A percentile compares a stretch with the other conserved stretches of the same genome.
Evolutionary conservation across 768 basidiomycete genomes (phyloP).

Genomic region (Clitopilus hobsonii): DNA sequence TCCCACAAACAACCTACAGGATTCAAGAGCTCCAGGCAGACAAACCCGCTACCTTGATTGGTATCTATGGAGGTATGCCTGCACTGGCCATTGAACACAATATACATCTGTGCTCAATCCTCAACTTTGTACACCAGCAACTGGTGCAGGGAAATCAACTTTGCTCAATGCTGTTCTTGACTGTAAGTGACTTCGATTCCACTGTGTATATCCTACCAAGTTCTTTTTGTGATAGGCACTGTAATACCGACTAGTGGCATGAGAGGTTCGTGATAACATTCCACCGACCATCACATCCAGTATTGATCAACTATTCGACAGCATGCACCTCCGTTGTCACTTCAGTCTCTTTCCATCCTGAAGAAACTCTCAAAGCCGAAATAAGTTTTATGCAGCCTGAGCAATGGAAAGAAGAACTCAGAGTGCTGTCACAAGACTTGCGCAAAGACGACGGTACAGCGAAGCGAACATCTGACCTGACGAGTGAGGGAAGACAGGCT

Average conservation of each 20-base stretch:
- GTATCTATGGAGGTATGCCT: not conserved
- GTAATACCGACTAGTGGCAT: constrained; percentile 66
- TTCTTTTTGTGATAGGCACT: constrained; percentile 34
- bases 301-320: constrained; percentile 12
- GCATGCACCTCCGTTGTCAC: constrained; percentile 68
- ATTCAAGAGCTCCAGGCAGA: not conserved
- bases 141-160: constrained; percentile 60
- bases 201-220: too few relatives aligned
- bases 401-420: not conserved
- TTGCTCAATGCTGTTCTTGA: constrained; percentile 59
- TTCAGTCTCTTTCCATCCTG: constrained; percentile 48
- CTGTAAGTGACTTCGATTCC: constrained; percentile 31
- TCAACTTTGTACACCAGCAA: constrained; percentile 30
- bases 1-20: not conserved
- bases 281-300: too few relatives aligned
- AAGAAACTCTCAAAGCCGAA: not conserved
- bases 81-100: not conserved
- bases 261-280: constrained; percentile 37
- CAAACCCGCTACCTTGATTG: not conserved
- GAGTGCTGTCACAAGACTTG: not conserved
- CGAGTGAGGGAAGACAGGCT: constrained; percentile 55
- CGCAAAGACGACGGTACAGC: not conserved
- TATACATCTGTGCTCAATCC: not conserved
- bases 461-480: constrained; percentile 13
- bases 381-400: not conserved